Conservation (phyloP, 2,329 filamentous ascomycete genomes). For the Cladophialophora chaetospira region DNA sequence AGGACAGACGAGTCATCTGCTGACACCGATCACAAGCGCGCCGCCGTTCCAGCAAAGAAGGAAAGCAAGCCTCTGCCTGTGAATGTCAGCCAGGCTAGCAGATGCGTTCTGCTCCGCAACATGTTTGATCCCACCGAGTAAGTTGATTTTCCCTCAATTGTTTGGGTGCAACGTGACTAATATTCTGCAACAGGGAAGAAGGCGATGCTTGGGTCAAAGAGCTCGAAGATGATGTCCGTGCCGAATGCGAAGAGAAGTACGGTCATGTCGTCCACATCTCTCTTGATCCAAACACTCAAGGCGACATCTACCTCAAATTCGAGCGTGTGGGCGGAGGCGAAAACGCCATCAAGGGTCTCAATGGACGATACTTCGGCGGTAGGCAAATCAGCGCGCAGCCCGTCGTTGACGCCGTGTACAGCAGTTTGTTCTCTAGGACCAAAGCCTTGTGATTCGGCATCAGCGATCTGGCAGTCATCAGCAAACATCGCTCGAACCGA, state of each 20-base stretch:
- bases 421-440: conserved; percentile 87
- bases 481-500: too few relatives aligned
- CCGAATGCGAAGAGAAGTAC: conserved; percentile 93
- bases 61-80: conserved; percentile 77
- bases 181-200: conserved; percentile 66
- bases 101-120: conserved; percentile 91
- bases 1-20: conserved; percentile 80
- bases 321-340: conserved; percentile 92
- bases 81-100: conserved; percentile 87
- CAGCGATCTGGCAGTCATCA: too few relatives aligned
- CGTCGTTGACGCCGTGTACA: conserved; percentile 98
- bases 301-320: conserved; percentile 98
- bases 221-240: conserved; percentile 87
- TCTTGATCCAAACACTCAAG: conserved; percentile 87
- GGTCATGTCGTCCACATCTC: conserved; percentile 97
- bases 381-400: conserved; percentile 90
- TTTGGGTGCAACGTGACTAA: neutral
- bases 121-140: conserved; percentile 94
- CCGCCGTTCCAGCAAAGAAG: conserved; percentile 71
- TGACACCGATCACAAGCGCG: conserved; percentile 66
- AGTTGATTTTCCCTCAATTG: conserved; percentile 43
- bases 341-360: conserved; percentile 96
- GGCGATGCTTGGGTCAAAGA: conserved; percentile 89
- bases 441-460: conserved; percentile 40
- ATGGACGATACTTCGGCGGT: conserved; percentile 93